phyloP scores from a whole-genome alignment of 495 filamentous ascomycete species.

The Neurospora sp. region DNA sequence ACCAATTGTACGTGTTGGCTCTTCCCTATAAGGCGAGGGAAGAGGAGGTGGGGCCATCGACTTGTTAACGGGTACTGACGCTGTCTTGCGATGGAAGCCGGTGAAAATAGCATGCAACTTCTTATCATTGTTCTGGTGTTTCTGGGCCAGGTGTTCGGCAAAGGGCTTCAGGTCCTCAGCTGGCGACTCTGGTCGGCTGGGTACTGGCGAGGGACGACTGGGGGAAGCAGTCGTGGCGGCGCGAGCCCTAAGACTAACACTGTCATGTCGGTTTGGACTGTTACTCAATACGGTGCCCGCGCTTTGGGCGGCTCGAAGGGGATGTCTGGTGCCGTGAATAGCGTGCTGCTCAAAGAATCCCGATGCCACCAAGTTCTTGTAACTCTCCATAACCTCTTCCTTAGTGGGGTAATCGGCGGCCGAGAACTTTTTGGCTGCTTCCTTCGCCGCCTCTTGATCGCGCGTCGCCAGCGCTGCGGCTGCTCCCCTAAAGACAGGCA shows the following conservation, averaged over 20 bases:
- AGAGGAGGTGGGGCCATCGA: background rate
- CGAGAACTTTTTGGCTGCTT: conserved; percentile 1
- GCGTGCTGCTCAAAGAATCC: conserved; percentile 41
- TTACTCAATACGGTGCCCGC: conserved; percentile 7
- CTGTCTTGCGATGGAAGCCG: background rate
- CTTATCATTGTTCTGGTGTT: conserved; percentile 4
- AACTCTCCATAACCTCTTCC: conserved; percentile 37
- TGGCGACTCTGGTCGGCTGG: background rate
- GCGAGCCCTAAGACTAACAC: background rate
- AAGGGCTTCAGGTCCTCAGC: background rate
- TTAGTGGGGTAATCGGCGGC: conserved; percentile 25
- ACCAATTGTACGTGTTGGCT: background rate
- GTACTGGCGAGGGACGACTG: background rate
- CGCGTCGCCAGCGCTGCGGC: background rate
- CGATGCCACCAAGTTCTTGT: conserved; percentile 32
- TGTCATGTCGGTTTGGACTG: background rate
- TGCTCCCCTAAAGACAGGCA: background rate
- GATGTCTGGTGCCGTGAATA: conserved; percentile 37
- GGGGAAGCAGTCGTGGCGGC: conserved; percentile 4
- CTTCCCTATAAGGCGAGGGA: background rate
- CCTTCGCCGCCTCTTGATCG: background rate
- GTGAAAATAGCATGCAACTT: background rate
- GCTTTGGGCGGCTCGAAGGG: conserved; percentile 10
- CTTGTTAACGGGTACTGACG: background rate
- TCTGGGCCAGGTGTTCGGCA: conserved; percentile 1